These are phyloP conservation scores for Kwoniella mangroviensis DNA, from an alignment of 768 basidiomycete genomes.

Conservation along the genomic window DNA sequence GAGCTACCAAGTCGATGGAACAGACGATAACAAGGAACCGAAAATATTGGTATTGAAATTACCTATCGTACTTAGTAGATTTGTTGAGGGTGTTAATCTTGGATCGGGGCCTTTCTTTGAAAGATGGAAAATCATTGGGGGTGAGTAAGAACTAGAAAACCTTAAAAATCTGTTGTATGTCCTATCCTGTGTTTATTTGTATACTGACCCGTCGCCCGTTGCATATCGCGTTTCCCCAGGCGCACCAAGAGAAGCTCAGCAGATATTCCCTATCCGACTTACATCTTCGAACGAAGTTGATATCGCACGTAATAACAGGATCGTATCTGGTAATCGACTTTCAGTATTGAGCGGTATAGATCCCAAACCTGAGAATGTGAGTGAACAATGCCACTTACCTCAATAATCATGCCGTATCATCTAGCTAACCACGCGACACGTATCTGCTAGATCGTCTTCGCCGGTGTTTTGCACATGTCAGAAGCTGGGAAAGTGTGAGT, in stretches of 20 bases:
- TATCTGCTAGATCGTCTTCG: constrained; percentile 68
- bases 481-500: constrained; percentile 77
- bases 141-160: constrained; percentile 34
- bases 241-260: constrained; percentile 87
- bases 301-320: constrained; percentile 70
- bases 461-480: constrained; percentile 96
- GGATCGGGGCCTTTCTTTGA: constrained; percentile 89
- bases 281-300: constrained; percentile 73
- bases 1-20: constrained; percentile 80
- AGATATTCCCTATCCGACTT: constrained; percentile 78
- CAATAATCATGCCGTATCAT: background rate
- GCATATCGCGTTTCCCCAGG: constrained; percentile 54
- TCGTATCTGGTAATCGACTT: constrained; percentile 77
- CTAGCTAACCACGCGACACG: background rate
- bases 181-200: background rate
- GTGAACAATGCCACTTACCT: constrained; percentile 12
- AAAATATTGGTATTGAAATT: constrained; percentile 77
- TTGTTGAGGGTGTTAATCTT: constrained; percentile 90
- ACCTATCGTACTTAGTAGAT: constrained; percentile 86
- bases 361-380: constrained; percentile 83
- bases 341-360: constrained; percentile 83
- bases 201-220: too few species aligned
- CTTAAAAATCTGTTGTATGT: background rate
- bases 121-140: constrained; percentile 96
- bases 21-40: constrained; percentile 5